phyloP scores from a whole-genome alignment of 2,329 filamentous ascomycete species.

The Pseudocercospora macadamiae region DNA sequence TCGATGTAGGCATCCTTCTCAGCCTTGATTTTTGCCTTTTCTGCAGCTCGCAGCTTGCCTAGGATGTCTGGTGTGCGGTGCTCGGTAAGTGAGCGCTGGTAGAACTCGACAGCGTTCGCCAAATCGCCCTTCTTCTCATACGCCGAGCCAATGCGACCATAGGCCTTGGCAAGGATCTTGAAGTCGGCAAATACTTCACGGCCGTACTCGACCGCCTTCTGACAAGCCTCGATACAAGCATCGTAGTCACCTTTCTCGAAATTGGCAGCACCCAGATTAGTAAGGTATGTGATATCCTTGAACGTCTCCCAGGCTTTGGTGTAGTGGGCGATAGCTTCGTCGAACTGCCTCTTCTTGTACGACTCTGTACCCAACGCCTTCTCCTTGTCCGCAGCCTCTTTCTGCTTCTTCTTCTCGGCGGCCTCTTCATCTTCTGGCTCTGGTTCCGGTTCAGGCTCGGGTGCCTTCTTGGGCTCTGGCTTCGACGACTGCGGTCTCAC shows the following conservation, averaged over 20 bases:
- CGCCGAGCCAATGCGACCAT: slow-evolving; percentile 88
- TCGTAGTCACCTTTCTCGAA: slow-evolving; percentile 97
- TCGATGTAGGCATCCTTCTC: slow-evolving; percentile 83
- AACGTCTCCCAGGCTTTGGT: slow-evolving; percentile 88
- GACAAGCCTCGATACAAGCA: slow-evolving; percentile 81
- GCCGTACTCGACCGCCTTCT: slow-evolving; percentile 86
- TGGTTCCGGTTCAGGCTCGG: slow-evolving; percentile 66
- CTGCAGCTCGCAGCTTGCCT: slow-evolving; percentile 85
- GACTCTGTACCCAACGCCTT: slow-evolving; percentile 91
- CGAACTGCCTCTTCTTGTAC: slow-evolving; percentile 99
- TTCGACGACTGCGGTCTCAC: slow-evolving; percentile 63
- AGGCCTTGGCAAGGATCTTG: slow-evolving; percentile 98
- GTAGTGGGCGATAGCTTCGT: slow-evolving; percentile 93
- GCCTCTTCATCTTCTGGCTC: slow-evolving; percentile 80
- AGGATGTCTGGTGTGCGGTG: slow-evolving; percentile 94
- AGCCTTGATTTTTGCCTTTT: slow-evolving; percentile 80
- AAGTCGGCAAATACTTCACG: slow-evolving; percentile 91
- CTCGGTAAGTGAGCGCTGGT: slow-evolving; percentile 91
- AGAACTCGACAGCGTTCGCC: slow-evolving; percentile 79
- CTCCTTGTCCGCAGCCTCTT: slow-evolving; percentile 89
- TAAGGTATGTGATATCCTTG: slow-evolving; percentile 97
- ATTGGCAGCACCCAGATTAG: slow-evolving; percentile 90
- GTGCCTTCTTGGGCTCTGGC: slow-evolving; percentile 58
- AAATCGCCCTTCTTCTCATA: slow-evolving; percentile 90
- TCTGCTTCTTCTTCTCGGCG: slow-evolving; percentile 81